Evolutionary conservation across 495 filamentous ascomycete genomes (phyloP).

Genomic region (Penicillium samsonianum): DNA sequence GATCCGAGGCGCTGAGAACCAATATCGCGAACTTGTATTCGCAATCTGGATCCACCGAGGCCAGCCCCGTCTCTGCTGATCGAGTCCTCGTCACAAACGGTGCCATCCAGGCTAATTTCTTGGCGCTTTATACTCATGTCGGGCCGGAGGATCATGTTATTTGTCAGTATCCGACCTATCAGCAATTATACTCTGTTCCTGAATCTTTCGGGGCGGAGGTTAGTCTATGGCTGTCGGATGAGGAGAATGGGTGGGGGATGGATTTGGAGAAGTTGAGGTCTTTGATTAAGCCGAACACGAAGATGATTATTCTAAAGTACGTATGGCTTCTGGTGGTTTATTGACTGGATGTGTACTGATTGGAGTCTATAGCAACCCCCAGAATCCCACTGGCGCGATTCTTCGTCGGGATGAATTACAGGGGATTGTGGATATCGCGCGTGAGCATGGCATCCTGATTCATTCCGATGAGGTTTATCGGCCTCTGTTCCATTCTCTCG

Average conservation of each 20-base stretch:
- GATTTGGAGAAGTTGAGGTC: constrained; percentile 63
- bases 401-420: constrained; percentile 59
- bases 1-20: constrained; percentile 59
- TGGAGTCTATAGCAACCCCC: constrained; percentile 65
- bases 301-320: constrained; percentile 66
- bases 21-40: constrained; percentile 68
- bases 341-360: background rate
- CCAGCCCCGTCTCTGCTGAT: constrained; percentile 48
- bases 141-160: constrained; percentile 83
- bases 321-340: background rate
- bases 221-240: constrained; percentile 70
- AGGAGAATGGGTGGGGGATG: constrained; percentile 62
- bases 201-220: constrained; percentile 78
- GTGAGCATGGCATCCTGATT: constrained; percentile 60
- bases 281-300: constrained; percentile 73
- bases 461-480: constrained; percentile 85
- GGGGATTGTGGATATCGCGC: constrained; percentile 64
- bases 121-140: constrained; percentile 71
- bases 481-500: constrained; percentile 76
- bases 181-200: constrained; percentile 79
- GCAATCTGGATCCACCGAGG: constrained; percentile 33
- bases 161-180: constrained; percentile 87
- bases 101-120: constrained; percentile 81
- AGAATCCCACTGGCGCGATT: constrained; percentile 81
- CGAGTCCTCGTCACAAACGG: constrained; percentile 77